Conservation (phyloP, 2,329 filamentous ascomycete genomes). For the Cladophialophora bantiana region DNA sequence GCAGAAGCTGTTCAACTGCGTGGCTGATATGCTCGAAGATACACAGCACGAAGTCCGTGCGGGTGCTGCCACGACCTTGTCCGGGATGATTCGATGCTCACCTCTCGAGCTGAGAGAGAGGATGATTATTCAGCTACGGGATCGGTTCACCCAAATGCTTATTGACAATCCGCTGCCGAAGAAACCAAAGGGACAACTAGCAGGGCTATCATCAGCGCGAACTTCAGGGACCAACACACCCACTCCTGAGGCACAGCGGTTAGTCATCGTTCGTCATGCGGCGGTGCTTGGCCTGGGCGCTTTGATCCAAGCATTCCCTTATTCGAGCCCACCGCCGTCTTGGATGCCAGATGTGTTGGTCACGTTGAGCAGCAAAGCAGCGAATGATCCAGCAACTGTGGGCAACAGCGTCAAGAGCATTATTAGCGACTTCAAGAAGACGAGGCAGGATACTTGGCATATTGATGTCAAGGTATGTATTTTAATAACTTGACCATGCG, state of each 20-base stretch:
- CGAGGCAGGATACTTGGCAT: slow-evolving; percentile 96
- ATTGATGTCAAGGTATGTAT: slow-evolving; percentile 91
- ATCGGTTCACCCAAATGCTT: slow-evolving; percentile 80
- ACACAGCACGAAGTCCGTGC: slow-evolving; percentile 91
- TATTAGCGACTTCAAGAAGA: slow-evolving; percentile 98
- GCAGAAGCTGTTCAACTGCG: slow-evolving; percentile 82
- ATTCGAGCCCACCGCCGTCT: slow-evolving; percentile 84
- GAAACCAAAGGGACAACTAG: slow-evolving; percentile 51
- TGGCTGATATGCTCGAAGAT: slow-evolving; percentile 95
- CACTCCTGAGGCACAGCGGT: slow-evolving; percentile 67
- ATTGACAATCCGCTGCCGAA: slow-evolving; percentile 86
- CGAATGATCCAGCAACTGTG: slow-evolving; percentile 87
- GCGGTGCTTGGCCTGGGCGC: slow-evolving; percentile 91
- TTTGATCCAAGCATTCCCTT: slow-evolving; percentile 93
- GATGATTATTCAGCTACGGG: slow-evolving; percentile 77
- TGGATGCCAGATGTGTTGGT: slow-evolving; percentile 97
- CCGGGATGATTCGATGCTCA: slow-evolving; percentile 97
- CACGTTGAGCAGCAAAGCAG: slow-evolving; percentile 81
- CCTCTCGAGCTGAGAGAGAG: slow-evolving; percentile 78
- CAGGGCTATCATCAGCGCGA: slow-evolving; percentile 46
- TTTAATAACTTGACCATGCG: slow-evolving; percentile 21
- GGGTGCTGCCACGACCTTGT: slow-evolving; percentile 88
- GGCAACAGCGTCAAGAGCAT: slow-evolving; percentile 95
- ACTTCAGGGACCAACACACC: slow-evolving; percentile 57
- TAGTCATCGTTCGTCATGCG: slow-evolving; percentile 83